Base-by-base conservation (phyloP, 2,329 filamentous ascomycete genomes). In the Penicillium expansum region DNA sequence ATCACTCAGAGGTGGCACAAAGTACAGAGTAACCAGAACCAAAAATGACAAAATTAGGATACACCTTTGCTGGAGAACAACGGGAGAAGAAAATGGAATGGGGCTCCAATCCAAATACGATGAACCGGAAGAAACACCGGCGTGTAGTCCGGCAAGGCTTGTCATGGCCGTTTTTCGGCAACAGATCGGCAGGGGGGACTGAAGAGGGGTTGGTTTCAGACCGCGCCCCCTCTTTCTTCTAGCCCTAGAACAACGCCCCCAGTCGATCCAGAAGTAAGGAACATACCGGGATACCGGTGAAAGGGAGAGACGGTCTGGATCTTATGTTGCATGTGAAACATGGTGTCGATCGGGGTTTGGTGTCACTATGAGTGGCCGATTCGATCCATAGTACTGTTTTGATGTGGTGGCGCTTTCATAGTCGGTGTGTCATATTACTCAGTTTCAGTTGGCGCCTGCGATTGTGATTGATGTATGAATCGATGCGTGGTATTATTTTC, bases 81-180 rank as follows among this genome's bases (percentile, higher is more conserved):
- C 35, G 16, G 22, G n/a, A 5, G 41, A 27, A 27, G 20, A 44
- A 53, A 8, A 30, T 37, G 3, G 8, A 52, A 39, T 41, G 48
- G 48, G 41, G 54, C 41, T n/a, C 27, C 18, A 37, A 52, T 24
- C 18, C 18, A 14, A 51, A 44, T 7, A 16, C 3, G 5, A 55
- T n/a, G n/a, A 11, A 44, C 35, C 41, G 33, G 39, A 16, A 47
- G 20, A 42, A 56, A 52, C 54, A 55, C 52, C 52, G 56, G 55
- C 56, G 48, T 44, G 47, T 35, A 48, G 58, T 61, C 58, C 56
- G 52, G 52, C 30, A 59, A 61, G 58, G 56, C 58, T 56, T 61
- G 58, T 54, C 41, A 10, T 39, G 14, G 30, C 27, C 50, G 37
- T 55, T 49, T 47, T 39, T 52, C 35, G 33, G 35, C 29, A 35